Conservation (phyloP, 495 filamentous ascomycete genomes). For the Immersiella caudata region DNA sequence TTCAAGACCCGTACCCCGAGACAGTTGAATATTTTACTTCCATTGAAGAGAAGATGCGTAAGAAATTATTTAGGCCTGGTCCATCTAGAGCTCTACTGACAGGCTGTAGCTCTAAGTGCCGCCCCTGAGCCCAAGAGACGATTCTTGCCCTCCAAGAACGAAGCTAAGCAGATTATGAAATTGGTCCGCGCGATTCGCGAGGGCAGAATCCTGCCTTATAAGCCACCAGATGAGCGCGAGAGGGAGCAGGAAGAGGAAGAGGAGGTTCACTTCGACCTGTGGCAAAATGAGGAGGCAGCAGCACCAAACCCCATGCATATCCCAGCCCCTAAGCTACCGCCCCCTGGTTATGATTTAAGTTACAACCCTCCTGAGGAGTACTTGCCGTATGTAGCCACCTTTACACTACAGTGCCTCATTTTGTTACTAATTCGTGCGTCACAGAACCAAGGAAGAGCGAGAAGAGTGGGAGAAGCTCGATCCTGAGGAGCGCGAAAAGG, state of each 20-base stretch:
- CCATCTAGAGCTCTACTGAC: slow-evolving; percentile 14
- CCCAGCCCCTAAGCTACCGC: slow-evolving; percentile 92
- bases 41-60: slow-evolving; percentile 84
- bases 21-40: slow-evolving; percentile 91
- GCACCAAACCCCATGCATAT: slow-evolving; percentile 92
- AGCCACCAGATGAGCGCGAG: slow-evolving; percentile 73
- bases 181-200: slow-evolving; percentile 94
- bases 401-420: neutral
- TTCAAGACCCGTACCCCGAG: slow-evolving; percentile 89
- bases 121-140: slow-evolving; percentile 95
- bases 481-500: slow-evolving; percentile 86
- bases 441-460: slow-evolving; percentile 71
- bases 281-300: slow-evolving; percentile 84
- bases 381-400: slow-evolving; percentile 56
- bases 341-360: slow-evolving; percentile 90
- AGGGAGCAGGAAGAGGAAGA: slow-evolving; percentile 69
- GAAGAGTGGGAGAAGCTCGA: slow-evolving; percentile 88
- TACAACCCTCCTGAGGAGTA: slow-evolving; percentile 98
- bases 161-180: slow-evolving; percentile 97
- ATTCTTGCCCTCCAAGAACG: slow-evolving; percentile 97
- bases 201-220: slow-evolving; percentile 91
- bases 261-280: slow-evolving; percentile 79
- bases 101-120: slow-evolving; percentile 65
- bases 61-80: neutral
- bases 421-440: slow-evolving; percentile 12